Evolutionary conservation across 1,139 yeast genomes (phyloP), one percentile per base, ranked within the genome.

Genomic region (Meyerozyma athensensis): DNA sequence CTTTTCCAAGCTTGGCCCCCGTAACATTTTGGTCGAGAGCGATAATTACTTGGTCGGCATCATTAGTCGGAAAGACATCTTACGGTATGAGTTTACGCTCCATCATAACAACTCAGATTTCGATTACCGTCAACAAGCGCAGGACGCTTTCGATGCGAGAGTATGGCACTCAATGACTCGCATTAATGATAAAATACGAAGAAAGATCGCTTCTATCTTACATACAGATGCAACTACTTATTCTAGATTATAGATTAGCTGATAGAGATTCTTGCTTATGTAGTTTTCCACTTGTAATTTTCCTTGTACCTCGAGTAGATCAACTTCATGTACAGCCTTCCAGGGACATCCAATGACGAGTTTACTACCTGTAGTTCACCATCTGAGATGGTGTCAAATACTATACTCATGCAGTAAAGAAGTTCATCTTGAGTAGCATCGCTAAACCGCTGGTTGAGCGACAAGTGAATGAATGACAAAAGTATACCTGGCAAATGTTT

Each of bases 211-310:
- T 7, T n/a, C 12, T 13, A 5, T 17, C 13, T 17, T 24, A 24
- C 28, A 24, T 10, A 16, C 9, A 7, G 19, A 16, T 16, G 31
- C 10, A n/a, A 9, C 20, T 14, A 17, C 20, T 16, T 16, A 28
- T 13, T 9, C 20, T 5, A 4, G 17, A 12, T n/a, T 24, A 5
- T 24, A 24, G 28, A 24, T n/a, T 12, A 9, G 7, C 12, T 24
- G 28, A 19, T 24, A 24, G 18, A 17, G 18, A 14, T 36, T 13
- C 7, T 21, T 5, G 7, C 7, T 35, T 38, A 44, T 31, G 41
- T 57, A 72, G 79, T 87, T 42, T 64, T 78, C 97, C 97, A 90
- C 57, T 84, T 86, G 39, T 96, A 96, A 45, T 72, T 73, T 48
- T 75, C 79, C 55, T 77, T 77, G 61, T 87, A 92, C 44, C 83